Evolutionary conservation across 805 yeast species (phyloP).

Genomic region (Zygotorulaspora florentina): DNA sequence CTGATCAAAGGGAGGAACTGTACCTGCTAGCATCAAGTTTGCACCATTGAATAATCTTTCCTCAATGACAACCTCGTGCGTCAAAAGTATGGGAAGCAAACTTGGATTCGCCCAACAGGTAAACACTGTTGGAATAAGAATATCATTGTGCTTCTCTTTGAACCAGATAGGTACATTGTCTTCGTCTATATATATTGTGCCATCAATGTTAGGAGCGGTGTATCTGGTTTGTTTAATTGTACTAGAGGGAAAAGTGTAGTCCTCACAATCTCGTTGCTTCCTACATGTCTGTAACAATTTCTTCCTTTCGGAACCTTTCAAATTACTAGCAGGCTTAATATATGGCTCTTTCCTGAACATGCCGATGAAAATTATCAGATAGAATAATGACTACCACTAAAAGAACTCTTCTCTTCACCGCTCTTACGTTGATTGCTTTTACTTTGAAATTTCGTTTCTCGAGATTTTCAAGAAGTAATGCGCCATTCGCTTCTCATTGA

Average conservation of each 20-base stretch:
- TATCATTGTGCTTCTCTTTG: slow-evolving; percentile 48
- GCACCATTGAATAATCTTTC: slow-evolving; percentile 69
- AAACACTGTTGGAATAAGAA: slow-evolving; percentile 64
- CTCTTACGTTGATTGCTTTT: background rate
- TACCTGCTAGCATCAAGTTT: slow-evolving; percentile 71
- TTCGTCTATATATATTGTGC: slow-evolving; percentile 61
- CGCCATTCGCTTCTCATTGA: too few relatives aligned
- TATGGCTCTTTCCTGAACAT: slow-evolving; percentile 39
- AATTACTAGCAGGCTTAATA: slow-evolving; percentile 69
- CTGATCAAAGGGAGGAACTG: slow-evolving; percentile 52
- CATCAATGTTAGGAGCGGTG: slow-evolving; percentile 49
- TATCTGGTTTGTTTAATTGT: slow-evolving; percentile 59
- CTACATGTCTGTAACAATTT: slow-evolving; percentile 42
- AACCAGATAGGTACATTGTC: slow-evolving; percentile 72
- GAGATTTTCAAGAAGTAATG: too few relatives aligned
- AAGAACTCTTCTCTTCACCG: background rate
- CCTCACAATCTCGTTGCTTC: slow-evolving; percentile 26
- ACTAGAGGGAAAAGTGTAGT: slow-evolving; percentile 43
- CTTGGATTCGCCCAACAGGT: slow-evolving; percentile 68
- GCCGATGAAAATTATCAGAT: background rate
- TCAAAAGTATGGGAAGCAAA: slow-evolving; percentile 60
- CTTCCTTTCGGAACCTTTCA: slow-evolving; percentile 75
- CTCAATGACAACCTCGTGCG: slow-evolving; percentile 70
- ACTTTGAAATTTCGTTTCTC: background rate
- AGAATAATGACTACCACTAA: background rate